A percentile compares a stretch with the other conserved stretches of the same genome.
Evolutionary conservation across 2,329 filamentous ascomycete species (phyloP).

Genomic region (Cladophialophora yegresii): DNA sequence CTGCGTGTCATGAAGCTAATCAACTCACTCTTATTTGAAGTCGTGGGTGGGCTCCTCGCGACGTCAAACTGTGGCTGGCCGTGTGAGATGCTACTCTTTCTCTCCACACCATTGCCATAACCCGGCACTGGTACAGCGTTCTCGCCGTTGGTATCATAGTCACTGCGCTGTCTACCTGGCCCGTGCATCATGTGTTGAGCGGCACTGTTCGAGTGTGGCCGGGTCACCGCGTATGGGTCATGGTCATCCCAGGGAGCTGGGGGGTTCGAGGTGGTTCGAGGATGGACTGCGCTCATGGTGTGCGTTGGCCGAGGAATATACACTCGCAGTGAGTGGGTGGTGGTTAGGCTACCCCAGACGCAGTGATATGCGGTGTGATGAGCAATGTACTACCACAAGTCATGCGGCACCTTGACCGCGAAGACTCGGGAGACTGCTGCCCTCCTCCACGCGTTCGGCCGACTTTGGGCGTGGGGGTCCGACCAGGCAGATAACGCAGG

Average conservation of each 20-base stretch:
- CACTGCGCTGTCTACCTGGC: constrained; percentile 25
- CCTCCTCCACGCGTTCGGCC: constrained; percentile 26
- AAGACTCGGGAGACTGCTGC: constrained; percentile 17
- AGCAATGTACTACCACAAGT: constrained; percentile 25
- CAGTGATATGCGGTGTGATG: constrained; percentile 20
- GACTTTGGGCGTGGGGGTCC: constrained; percentile 11
- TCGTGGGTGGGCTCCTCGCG: constrained; percentile 51
- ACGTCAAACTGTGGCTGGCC: constrained; percentile 45
- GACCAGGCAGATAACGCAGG: not conserved
- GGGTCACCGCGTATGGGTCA: constrained; percentile 25
- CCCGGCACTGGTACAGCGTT: constrained; percentile 30
- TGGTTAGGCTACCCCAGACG: constrained; percentile 21
- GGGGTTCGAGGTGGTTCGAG: constrained; percentile 24
- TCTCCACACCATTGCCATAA: constrained; percentile 27
- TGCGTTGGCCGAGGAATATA: not conserved
- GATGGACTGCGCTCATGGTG: constrained; percentile 22
- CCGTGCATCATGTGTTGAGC: constrained; percentile 21
- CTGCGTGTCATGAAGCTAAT: not conserved
- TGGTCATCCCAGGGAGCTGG: constrained; percentile 21
- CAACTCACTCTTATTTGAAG: constrained; percentile 46
- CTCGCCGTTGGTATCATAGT: constrained; percentile 25
- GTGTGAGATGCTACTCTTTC: constrained; percentile 25
- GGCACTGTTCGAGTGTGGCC: constrained; percentile 24
- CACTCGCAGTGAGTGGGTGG: constrained; percentile 8
- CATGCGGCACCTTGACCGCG: constrained; percentile 30